These are phyloP conservation scores for Chlorella variabilis DNA, from an alignment of 163 green algal genomes.

Conservation along the genomic window DNA sequence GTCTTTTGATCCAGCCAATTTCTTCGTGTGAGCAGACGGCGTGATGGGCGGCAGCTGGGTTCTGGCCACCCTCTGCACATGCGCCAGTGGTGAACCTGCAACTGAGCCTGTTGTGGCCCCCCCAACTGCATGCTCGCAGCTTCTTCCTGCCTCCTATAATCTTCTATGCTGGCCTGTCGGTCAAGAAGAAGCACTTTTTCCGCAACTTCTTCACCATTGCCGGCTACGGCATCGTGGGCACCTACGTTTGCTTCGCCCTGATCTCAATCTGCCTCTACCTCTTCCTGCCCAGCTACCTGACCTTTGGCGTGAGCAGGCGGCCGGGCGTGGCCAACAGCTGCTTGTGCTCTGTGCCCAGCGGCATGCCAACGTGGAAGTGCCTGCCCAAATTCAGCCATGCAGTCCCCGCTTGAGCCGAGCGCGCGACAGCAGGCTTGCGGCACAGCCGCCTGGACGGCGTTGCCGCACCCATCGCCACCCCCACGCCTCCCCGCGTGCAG, in stretches of 20 bases:
- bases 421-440: too few relatives aligned
- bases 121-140: too few relatives aligned
- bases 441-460: too few relatives aligned
- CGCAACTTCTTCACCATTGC: conserved; percentile 82
- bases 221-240: conserved; percentile 72
- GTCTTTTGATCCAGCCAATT: conserved; percentile 41
- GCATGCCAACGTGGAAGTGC: too few relatives aligned
- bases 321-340: too few relatives aligned
- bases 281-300: conserved; percentile 64
- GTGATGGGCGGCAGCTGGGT: neutral
- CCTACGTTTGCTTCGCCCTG: conserved; percentile 78
- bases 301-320: conserved; percentile 71
- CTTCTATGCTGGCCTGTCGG: conserved; percentile 89
- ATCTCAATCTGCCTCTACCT: conserved; percentile 49
- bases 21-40: conserved; percentile 38
- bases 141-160: conserved; percentile 97
- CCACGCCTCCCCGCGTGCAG: conserved; percentile 45
- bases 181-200: conserved; percentile 92
- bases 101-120: too few relatives aligned
- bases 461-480: too few relatives aligned
- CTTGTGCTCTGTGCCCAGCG: neutral
- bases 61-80: too few relatives aligned
- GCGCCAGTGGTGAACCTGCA: too few relatives aligned
- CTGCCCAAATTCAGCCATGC: too few relatives aligned
- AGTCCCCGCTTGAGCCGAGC: too few relatives aligned